Evolutionary conservation across 768 basidiomycete species (phyloP).

Genomic region (Mycena vitilis): DNA sequence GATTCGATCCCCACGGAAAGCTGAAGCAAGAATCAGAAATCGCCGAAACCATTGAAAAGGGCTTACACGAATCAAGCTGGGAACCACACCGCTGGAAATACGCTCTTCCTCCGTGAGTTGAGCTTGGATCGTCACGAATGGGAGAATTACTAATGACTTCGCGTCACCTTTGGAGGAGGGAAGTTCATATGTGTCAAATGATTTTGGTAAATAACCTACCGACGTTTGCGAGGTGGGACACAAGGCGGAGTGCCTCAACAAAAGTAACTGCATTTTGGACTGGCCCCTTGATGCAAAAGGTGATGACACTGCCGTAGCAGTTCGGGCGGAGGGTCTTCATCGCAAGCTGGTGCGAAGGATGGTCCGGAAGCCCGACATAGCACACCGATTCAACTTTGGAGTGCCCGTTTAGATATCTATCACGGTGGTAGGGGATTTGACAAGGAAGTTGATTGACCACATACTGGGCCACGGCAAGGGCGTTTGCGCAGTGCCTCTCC

Average conservation of each 20-base stretch:
- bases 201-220: slow-evolving; percentile 1
- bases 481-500: slow-evolving; percentile 23
- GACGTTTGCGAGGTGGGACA: slow-evolving; percentile 79
- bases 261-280: slow-evolving; percentile 63
- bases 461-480: slow-evolving; percentile 59
- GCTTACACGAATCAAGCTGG: slow-evolving; percentile 80
- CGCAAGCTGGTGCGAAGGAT: slow-evolving; percentile 71
- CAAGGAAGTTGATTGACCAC: not conserved
- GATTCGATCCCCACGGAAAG: no score
- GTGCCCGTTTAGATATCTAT: slow-evolving; percentile 69
- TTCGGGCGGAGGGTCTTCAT: slow-evolving; percentile 64
- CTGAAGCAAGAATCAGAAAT: no score
- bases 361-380: slow-evolving; percentile 75
- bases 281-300: slow-evolving; percentile 78
- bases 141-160: slow-evolving; percentile 83
- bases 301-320: slow-evolving; percentile 79
- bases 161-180: slow-evolving; percentile 61
- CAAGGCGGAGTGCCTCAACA: slow-evolving; percentile 77
- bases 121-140: slow-evolving; percentile 81
- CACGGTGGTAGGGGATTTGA: slow-evolving; percentile 17
- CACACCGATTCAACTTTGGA: slow-evolving; percentile 79
- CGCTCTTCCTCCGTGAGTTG: slow-evolving; percentile 75
- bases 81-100: slow-evolving; percentile 72
- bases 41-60: no score
- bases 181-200: no score